Conservation (phyloP, 306 rosid species). For the Cercis canadensis region DNA sequence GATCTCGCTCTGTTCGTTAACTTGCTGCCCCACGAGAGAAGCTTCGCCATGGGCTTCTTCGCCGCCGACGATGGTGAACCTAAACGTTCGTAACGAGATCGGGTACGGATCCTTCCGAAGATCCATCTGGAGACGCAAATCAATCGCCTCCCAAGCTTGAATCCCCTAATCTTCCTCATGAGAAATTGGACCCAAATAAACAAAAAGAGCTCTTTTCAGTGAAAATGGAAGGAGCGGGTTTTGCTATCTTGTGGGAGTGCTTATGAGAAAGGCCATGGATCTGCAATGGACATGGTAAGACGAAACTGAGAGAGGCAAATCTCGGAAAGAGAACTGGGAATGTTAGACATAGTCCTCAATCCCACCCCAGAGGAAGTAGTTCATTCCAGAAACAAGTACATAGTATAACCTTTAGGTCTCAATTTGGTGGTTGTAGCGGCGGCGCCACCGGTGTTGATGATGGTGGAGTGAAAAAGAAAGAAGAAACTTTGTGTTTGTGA, state of each 20-base stretch:
- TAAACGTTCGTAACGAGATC: constrained; percentile 41
- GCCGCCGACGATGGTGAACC: not conserved
- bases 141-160: constrained; percentile 70
- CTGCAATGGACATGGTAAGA: constrained; percentile 72
- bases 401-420: not conserved
- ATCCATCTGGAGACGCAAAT: constrained; percentile 56
- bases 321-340: constrained; percentile 68
- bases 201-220: not conserved
- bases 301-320: constrained; percentile 62
- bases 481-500: too few relatives aligned
- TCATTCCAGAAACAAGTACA: constrained; percentile 21
- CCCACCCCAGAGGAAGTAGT: not conserved
- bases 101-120: constrained; percentile 34
- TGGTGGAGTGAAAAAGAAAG: not conserved
- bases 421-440: not conserved
- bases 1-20: constrained; percentile 56
- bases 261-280: constrained; percentile 76
- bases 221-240: not conserved
- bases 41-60: constrained; percentile 42
- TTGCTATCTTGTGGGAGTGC: constrained; percentile 1
- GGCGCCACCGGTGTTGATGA: not conserved
- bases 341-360: constrained; percentile 56
- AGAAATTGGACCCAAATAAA: not conserved
- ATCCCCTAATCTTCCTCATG: constrained; percentile 59
- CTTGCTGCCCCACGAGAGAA: constrained; percentile 68